phyloP scores from a whole-genome alignment of 192 early-diverging fungal genomes.

The Backusella morwellensis region DNA sequence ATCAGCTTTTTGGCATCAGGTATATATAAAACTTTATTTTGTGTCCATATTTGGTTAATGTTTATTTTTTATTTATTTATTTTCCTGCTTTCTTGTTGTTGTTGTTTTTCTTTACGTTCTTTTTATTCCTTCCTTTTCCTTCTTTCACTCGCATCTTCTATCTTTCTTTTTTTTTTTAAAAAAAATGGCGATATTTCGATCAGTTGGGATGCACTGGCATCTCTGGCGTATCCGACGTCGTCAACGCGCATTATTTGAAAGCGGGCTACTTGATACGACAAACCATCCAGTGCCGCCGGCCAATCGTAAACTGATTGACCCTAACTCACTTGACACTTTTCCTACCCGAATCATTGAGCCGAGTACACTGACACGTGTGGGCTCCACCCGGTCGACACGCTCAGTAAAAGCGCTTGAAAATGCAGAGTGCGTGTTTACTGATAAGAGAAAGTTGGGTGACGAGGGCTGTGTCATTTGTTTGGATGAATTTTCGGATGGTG shows the following conservation, averaged over 20 bases:
- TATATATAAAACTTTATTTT: slow-evolving; percentile 5
- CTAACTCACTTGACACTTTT: slow-evolving; percentile 18
- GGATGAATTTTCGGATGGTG: slow-evolving; percentile 54
- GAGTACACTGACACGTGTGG: neutral
- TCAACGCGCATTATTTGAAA: slow-evolving; percentile 24
- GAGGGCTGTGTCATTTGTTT: slow-evolving; percentile 55
- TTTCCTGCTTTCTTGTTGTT: neutral
- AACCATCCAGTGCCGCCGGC: neutral
- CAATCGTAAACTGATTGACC: slow-evolving; percentile 25
- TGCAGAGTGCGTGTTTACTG: slow-evolving; percentile 11
- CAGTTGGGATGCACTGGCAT: slow-evolving; percentile 34
- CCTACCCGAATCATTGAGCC: slow-evolving; percentile 39
- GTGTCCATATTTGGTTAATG: neutral
- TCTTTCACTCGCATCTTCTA: neutral
- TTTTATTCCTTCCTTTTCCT: neutral
- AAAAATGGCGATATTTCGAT: neutral
- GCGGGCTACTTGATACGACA: slow-evolving; percentile 4
- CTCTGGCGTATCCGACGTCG: slow-evolving; percentile 30
- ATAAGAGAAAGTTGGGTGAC: neutral
- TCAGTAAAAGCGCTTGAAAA: slow-evolving; percentile 34
- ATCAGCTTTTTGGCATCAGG: slow-evolving; percentile 45
- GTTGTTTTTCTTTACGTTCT: neutral
- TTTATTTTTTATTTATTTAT: neutral
- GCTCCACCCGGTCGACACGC: slow-evolving; percentile 23
- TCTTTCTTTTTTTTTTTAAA: neutral